Conservation (phyloP, 805 yeast genomes). For the Vanderwaltozyma yarrowii region DNA sequence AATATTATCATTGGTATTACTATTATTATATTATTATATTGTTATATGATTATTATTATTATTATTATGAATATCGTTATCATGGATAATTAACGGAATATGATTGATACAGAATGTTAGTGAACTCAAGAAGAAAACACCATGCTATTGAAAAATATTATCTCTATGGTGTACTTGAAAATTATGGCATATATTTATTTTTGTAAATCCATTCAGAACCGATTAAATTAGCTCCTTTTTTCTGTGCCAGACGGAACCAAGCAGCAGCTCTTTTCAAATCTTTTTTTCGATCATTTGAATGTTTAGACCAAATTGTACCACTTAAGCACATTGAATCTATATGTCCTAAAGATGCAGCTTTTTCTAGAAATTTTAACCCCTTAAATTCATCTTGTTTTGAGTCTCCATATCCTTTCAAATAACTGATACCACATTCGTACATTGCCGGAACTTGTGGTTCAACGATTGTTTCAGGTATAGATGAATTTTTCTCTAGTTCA, state of each 20-base stretch:
- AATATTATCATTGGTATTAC: too few species aligned
- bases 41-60: too few species aligned
- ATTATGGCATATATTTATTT: constrained; percentile 42
- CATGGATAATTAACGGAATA: too few species aligned
- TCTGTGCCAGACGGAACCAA: constrained; percentile 58
- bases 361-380: constrained; percentile 51
- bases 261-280: constrained; percentile 55
- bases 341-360: constrained; percentile 59
- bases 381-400: constrained; percentile 36
- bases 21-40: too few species aligned
- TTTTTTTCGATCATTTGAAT: constrained; percentile 42
- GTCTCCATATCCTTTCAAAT: constrained; percentile 47
- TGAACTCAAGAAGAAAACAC: too few species aligned
- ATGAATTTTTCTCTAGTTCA: constrained; percentile 16
- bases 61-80: too few species aligned
- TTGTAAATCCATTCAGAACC: constrained; percentile 73
- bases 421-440: constrained; percentile 52
- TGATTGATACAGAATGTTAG: too few species aligned
- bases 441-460: constrained; percentile 41
- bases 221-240: constrained; percentile 47
- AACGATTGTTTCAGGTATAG: constrained; percentile 30
- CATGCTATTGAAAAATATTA: too few species aligned
- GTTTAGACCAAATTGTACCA: constrained; percentile 56
- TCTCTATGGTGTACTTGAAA: too few species aligned
- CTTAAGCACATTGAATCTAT: constrained; percentile 59